Evolutionary conservation across 1,139 yeast species (phyloP).

Genomic region (Williopsis jadinii): DNA sequence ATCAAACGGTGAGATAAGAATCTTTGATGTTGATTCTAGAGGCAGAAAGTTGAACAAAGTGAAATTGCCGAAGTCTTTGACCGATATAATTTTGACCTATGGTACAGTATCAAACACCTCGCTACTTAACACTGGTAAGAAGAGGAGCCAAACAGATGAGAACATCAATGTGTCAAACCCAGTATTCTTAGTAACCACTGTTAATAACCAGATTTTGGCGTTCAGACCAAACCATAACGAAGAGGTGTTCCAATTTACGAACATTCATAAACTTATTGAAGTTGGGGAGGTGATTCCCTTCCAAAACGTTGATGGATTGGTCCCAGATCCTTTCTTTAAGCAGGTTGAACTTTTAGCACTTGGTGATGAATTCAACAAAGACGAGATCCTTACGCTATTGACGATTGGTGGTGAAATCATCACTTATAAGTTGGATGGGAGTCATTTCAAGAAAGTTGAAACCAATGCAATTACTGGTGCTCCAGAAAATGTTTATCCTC

Average conservation of each 20-base stretch:
- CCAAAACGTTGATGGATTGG: slow-evolving; percentile 48
- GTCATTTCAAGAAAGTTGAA: slow-evolving; percentile 11
- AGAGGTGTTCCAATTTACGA: slow-evolving; percentile 56
- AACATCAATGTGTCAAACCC: slow-evolving; percentile 33
- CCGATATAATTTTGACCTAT: slow-evolving; percentile 59
- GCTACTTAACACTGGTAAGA: slow-evolving; percentile 25
- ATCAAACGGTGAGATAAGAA: slow-evolving; percentile 53
- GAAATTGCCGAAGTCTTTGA: slow-evolving; percentile 42
- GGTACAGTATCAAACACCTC: slow-evolving; percentile 50
- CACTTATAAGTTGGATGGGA: slow-evolving; percentile 49
- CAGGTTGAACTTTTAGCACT: slow-evolving; percentile 60
- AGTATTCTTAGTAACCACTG: slow-evolving; percentile 63
- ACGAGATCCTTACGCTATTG: slow-evolving; percentile 61
- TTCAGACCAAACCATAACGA: slow-evolving; percentile 61
- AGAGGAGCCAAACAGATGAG: slow-evolving; percentile 12
- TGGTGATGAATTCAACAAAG: slow-evolving; percentile 45
- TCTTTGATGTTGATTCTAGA: slow-evolving; percentile 30
- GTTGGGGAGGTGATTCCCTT: slow-evolving; percentile 46
- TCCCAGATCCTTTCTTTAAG: slow-evolving; percentile 69
- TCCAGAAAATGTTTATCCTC: slow-evolving; percentile 66
- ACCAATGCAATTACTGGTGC: slow-evolving; percentile 61
- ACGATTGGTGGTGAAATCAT: slow-evolving; percentile 78
- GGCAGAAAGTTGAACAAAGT: slow-evolving; percentile 28
- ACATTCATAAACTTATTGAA: slow-evolving; percentile 52
- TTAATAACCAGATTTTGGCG: slow-evolving; percentile 64